These are phyloP conservation scores for Penicillium griseofulvum DNA, from an alignment of 2,329 filamentous ascomycete genomes.

Conservation along the genomic window DNA sequence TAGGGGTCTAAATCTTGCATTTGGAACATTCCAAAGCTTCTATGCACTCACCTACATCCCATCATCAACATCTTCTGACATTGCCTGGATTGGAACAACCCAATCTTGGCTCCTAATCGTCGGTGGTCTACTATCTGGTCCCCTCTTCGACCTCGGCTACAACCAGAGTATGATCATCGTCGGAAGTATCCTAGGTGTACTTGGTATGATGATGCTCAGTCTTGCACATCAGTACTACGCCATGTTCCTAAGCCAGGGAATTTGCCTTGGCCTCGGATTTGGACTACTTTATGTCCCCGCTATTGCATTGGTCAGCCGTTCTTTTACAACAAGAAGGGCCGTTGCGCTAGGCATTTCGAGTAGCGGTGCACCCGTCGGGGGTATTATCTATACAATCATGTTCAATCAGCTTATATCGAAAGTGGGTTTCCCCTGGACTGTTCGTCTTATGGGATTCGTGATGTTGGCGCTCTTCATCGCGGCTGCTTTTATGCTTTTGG, in stretches of 20 bases:
- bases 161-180: slow-evolving; percentile 36
- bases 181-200: slow-evolving; percentile 32
- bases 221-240: slow-evolving; percentile 39
- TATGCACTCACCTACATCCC: slow-evolving; percentile 30
- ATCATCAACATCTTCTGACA: slow-evolving; percentile 32
- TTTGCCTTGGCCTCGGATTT: slow-evolving; percentile 47
- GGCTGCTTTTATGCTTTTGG: slow-evolving; percentile 8
- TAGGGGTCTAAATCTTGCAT: slow-evolving; percentile 28
- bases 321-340: slow-evolving; percentile 52
- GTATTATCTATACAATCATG: slow-evolving; percentile 56
- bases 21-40: slow-evolving; percentile 48
- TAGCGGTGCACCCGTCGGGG: slow-evolving; percentile 55
- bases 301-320: slow-evolving; percentile 49
- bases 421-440: slow-evolving; percentile 58
- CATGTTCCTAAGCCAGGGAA: slow-evolving; percentile 40
- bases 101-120: slow-evolving; percentile 43
- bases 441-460: slow-evolving; percentile 54
- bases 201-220: slow-evolving; percentile 44
- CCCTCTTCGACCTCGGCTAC: slow-evolving; percentile 43
- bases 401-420: slow-evolving; percentile 50
- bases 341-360: slow-evolving; percentile 56
- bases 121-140: slow-evolving; percentile 42
- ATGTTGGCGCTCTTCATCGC: slow-evolving; percentile 40
- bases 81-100: slow-evolving; percentile 45
- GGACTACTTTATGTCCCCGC: slow-evolving; percentile 45